Evolutionary conservation across 208 protist species (phyloP).

Genomic region (Wallacemonas sp.): DNA sequence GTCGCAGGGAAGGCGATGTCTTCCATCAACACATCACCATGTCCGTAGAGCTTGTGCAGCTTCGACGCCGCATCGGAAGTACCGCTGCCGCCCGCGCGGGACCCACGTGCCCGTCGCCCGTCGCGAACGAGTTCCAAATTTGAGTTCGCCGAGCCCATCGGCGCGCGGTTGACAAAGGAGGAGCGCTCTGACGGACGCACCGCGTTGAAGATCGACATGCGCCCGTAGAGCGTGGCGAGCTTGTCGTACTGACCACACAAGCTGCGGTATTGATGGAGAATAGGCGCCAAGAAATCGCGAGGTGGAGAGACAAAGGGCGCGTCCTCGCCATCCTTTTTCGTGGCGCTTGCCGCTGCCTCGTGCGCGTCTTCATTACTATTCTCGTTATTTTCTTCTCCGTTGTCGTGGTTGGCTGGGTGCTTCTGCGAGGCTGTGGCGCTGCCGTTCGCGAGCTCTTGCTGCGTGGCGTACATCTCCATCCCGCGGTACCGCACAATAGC

Average conservation of each 20-base stretch:
- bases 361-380: neutral
- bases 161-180: conserved; percentile 53
- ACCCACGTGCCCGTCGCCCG: neutral
- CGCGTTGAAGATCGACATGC: conserved; percentile 78
- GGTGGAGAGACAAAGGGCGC: conserved; percentile 41
- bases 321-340: neutral
- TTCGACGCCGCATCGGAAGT: neutral
- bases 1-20: conserved; percentile 79
- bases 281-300: conserved; percentile 69
- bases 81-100: conserved; percentile 1
- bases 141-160: conserved; percentile 20
- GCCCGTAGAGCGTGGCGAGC: conserved; percentile 69
- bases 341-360: conserved; percentile 5
- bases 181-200: conserved; percentile 70
- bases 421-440: neutral
- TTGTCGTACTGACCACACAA: conserved; percentile 66
- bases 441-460: no score
- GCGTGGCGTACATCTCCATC: conserved; percentile 72
- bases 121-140: conserved; percentile 37
- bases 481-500: conserved; percentile 77
- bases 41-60: conserved; percentile 13
- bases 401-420: neutral
- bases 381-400: conserved; percentile 9
- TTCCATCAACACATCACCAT: conserved; percentile 21
- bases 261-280: conserved; percentile 78